phyloP scores from a whole-genome alignment of 371 early-diverging fungal genomes.

The Massospora cicadina region DNA sequence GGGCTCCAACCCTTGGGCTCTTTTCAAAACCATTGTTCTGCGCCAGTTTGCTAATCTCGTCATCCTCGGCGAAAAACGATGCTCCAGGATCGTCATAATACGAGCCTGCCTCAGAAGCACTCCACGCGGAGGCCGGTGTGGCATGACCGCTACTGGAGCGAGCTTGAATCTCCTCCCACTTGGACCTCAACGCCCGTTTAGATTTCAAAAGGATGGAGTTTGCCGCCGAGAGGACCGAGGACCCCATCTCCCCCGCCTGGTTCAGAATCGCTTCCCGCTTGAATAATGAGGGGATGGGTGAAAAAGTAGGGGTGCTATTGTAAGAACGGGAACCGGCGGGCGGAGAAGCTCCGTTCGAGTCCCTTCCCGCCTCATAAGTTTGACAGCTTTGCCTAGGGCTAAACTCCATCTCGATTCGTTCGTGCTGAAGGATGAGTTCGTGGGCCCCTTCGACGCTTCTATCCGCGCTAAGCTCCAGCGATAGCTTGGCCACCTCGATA shows the following conservation, averaged over 20 bases:
- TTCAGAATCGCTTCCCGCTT: conserved; percentile 11
- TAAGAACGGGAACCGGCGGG: background rate
- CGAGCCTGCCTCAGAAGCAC: background rate
- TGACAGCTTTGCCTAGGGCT: background rate
- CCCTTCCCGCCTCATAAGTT: background rate
- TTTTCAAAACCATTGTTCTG: background rate
- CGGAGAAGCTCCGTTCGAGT: conserved; percentile 10
- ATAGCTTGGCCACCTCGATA: conserved; percentile 32
- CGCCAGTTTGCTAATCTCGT: background rate
- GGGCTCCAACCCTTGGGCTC: conserved; percentile 2
- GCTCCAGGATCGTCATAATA: conserved; percentile 3
- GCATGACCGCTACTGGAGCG: conserved; percentile 17
- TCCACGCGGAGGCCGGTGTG: conserved; percentile 6
- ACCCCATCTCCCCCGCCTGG: conserved; percentile 49
- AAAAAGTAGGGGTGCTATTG: conserved; percentile 13
- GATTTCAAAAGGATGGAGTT: conserved; percentile 46
- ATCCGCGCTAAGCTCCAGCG: conserved; percentile 36
- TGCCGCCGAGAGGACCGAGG: conserved; percentile 47
- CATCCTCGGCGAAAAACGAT: background rate
- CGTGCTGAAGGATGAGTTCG: conserved; percentile 37
- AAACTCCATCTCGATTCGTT: conserved; percentile 18
- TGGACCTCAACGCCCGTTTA: conserved; percentile 36
- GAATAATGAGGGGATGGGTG: conserved; percentile 12
- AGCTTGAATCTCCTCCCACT: conserved; percentile 21
- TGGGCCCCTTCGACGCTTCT: conserved; percentile 41